Conservation (phyloP, 1,284 basidiomycete species). For the Ustilago tritici region DNA sequence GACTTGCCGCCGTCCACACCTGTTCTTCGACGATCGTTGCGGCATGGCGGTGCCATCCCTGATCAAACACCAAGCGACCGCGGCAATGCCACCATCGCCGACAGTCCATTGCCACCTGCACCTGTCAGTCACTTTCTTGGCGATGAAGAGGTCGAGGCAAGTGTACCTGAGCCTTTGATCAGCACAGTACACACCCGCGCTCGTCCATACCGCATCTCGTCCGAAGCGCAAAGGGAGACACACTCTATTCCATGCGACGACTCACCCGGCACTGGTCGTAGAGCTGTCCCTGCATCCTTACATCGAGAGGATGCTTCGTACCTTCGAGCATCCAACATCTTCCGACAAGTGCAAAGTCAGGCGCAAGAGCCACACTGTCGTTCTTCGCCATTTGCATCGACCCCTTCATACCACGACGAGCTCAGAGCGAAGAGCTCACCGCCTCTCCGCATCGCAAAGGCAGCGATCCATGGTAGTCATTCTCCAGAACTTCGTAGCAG, state of each 20-base stretch:
- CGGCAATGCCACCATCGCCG: slow-evolving; percentile 45
- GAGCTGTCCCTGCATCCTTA: slow-evolving; percentile 30
- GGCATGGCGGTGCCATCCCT: slow-evolving; percentile 22
- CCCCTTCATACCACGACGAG: slow-evolving; percentile 23
- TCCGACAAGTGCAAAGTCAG: slow-evolving; percentile 29
- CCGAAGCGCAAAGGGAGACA: slow-evolving; percentile 27
- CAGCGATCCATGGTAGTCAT: slow-evolving; percentile 6
- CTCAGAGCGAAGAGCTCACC: slow-evolving; percentile 42
- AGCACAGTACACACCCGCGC: slow-evolving; percentile 9
- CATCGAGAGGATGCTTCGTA: slow-evolving; percentile 38
- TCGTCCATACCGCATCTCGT: slow-evolving; percentile 27
- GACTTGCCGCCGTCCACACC: slow-evolving; percentile 43
- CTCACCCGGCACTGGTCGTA: slow-evolving; percentile 44
- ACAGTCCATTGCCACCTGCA: slow-evolving; percentile 48
- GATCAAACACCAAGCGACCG: slow-evolving; percentile 45
- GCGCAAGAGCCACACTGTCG: slow-evolving; percentile 18
- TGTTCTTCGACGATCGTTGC: slow-evolving; percentile 34
- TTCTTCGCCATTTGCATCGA: slow-evolving; percentile 41
- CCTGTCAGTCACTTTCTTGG: slow-evolving; percentile 54
- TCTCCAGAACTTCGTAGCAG: slow-evolving; percentile 24
- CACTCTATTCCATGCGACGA: slow-evolving; percentile 45
- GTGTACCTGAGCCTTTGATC: slow-evolving; percentile 7
- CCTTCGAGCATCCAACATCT: slow-evolving; percentile 35
- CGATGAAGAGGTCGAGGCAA: slow-evolving; percentile 37
- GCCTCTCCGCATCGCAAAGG: slow-evolving; percentile 23